Evolutionary conservation across 2,329 filamentous ascomycete genomes (phyloP), one percentile per base, ranked within the genome.

Genomic region (Parascedosporium putredinis): DNA sequence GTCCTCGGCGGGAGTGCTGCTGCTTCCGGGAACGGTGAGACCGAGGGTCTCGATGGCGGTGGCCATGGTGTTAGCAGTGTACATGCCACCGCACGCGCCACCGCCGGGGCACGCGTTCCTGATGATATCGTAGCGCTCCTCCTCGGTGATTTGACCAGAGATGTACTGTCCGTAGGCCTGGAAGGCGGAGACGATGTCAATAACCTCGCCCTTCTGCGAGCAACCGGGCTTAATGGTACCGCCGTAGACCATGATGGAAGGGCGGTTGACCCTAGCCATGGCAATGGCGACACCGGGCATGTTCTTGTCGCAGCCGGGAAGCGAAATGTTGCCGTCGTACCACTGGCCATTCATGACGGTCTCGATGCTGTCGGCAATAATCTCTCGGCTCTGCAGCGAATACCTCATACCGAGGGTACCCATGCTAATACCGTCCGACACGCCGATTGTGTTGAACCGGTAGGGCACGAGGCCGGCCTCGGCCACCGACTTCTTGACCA

Each of bases 301-400:
- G 72, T 98, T 98, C 81, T 98, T 98, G 78, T 98, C 93, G 69
- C 93, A 98, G 45, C 93, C 93, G 12, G 93, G 93, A 60, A 98
- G 86, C 49, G 88, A 95, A 64, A 98, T 86, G 68, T 97, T 97
- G 58, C 83, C 91, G 67, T 98, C 93, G 65, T 98, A 97, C 89
- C 90, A 97, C 70, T 98, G 93, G 14, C 89, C 93, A 57, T 89
- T 85, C 90, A 97, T 98, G 60, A 98, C 93, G 4, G 93, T 97
- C 77, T 98, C 93, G 61, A 98, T 95, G 54, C 87, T 94, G 71
- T 98, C 93, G 61, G 93, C 93, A 60, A 98, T 98, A 61, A 98
- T 80, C 68, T 98, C 93, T 65, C 93, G 79, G 58, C 88, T 95
- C 73, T 97, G 93, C 48, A 96, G 75, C 50, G 86, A 93, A 71